These are phyloP conservation scores for Hordeum pubiflorum DNA, from an alignment of 202 grass and related monocot genomes.

Conservation along the genomic window DNA sequence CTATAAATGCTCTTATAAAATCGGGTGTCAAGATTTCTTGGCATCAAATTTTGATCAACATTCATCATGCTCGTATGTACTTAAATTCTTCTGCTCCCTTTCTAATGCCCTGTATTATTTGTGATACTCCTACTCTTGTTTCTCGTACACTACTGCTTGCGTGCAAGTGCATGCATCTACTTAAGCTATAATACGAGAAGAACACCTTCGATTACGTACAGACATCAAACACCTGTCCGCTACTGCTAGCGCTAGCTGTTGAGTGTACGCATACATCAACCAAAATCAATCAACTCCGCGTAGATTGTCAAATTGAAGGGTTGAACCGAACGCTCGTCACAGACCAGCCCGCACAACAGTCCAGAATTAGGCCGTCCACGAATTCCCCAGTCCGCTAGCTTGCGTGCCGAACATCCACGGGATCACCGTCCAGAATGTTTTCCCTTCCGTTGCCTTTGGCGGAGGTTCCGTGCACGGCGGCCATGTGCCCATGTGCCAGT, in stretches of 20 bases:
- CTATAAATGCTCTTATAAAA: too few relatives aligned
- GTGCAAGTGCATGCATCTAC: not conserved
- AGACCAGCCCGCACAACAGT: not conserved
- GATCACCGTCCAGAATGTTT: not conserved
- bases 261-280: not conserved
- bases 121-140: too few relatives aligned
- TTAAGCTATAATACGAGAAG: not conserved
- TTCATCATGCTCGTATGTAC: too few relatives aligned
- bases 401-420: not conserved
- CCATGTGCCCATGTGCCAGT: not conserved
- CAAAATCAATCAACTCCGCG: not conserved
- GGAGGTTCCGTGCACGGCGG: not conserved
- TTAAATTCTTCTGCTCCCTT: too few relatives aligned
- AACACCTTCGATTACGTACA: not conserved
- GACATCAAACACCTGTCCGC: not conserved
- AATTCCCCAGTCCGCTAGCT: not conserved
- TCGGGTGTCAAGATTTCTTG: too few relatives aligned
- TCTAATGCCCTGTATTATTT: too few relatives aligned
- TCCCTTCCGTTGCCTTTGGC: not conserved
- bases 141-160: too few relatives aligned
- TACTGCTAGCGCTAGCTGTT: not conserved
- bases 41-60: too few relatives aligned
- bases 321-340: not conserved
- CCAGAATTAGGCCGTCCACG: not conserved
- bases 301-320: not conserved